Conservation (phyloP, 2,329 filamentous ascomycete species). For the Colletotrichum sp. region DNA sequence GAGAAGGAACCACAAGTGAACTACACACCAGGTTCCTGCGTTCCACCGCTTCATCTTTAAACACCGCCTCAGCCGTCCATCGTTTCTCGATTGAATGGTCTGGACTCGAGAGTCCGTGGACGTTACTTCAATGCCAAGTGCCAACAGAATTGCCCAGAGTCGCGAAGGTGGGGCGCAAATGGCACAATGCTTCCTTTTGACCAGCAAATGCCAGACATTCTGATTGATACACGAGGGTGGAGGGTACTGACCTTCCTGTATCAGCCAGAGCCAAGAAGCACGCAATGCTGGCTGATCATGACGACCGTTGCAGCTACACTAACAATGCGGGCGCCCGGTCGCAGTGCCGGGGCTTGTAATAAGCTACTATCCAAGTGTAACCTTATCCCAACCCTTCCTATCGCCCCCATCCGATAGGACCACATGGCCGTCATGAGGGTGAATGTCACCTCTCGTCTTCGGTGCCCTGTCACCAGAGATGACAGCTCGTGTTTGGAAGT, state of each 20-base stretch:
- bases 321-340: not conserved
- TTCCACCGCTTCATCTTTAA: not conserved
- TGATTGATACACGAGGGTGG: not conserved
- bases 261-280: conserved; percentile 18
- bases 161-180: not conserved
- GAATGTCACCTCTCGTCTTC: not conserved
- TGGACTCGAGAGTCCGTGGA: not conserved
- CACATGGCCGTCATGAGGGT: not conserved
- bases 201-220: not conserved
- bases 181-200: not conserved
- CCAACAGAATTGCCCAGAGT: not conserved
- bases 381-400: not conserved
- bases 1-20: not conserved
- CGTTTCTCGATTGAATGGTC: not conserved
- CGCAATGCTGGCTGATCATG: conserved; percentile 14
- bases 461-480: not conserved
- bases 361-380: not conserved
- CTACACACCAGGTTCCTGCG: not conserved
- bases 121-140: not conserved
- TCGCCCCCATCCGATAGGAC: not conserved
- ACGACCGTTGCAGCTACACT: not conserved
- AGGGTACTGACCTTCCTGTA: conserved; percentile 8
- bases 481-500: not conserved
- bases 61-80: not conserved
- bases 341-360: not conserved